Percentiles rank a stretch among this genome's conserved stretches.
phyloP scores from a whole-genome alignment of 371 early-diverging fungal species.

The Mortierella sp. region DNA sequence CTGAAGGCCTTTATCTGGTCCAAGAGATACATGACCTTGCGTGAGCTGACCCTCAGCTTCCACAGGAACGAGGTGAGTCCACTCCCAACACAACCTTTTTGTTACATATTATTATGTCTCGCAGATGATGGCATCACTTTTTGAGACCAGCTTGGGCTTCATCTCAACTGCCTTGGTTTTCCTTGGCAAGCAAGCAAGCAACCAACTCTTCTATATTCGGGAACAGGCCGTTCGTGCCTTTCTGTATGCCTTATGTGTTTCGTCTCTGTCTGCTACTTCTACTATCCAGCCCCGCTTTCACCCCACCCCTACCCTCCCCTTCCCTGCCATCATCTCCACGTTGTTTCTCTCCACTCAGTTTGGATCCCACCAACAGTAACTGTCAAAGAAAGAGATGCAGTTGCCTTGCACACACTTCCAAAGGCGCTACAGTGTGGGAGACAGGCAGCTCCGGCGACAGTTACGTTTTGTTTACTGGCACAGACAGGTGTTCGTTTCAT shows the following conservation, averaged over 20 bases:
- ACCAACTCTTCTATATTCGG: background rate
- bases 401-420: background rate
- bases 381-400: background rate
- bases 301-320: background rate
- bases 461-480: background rate
- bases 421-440: background rate
- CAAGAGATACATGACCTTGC: slow-evolving; percentile 90
- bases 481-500: background rate
- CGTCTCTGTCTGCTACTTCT: background rate
- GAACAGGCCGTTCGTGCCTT: background rate
- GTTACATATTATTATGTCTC: background rate
- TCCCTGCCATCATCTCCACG: background rate
- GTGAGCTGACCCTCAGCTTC: slow-evolving; percentile 93
- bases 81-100: background rate
- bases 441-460: background rate
- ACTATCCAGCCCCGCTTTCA: too few relatives aligned
- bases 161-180: background rate
- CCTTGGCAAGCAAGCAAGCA: background rate
- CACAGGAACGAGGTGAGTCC: slow-evolving; percentile 85
- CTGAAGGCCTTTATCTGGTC: slow-evolving; percentile 93
- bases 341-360: background rate
- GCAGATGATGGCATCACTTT: slow-evolving; percentile 7
- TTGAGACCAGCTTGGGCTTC: slow-evolving; percentile 1
- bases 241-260: background rate
- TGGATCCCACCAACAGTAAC: slow-evolving; percentile 2